phyloP scores from a whole-genome alignment of 106 monocot species.

The Allium cepa region DNA sequence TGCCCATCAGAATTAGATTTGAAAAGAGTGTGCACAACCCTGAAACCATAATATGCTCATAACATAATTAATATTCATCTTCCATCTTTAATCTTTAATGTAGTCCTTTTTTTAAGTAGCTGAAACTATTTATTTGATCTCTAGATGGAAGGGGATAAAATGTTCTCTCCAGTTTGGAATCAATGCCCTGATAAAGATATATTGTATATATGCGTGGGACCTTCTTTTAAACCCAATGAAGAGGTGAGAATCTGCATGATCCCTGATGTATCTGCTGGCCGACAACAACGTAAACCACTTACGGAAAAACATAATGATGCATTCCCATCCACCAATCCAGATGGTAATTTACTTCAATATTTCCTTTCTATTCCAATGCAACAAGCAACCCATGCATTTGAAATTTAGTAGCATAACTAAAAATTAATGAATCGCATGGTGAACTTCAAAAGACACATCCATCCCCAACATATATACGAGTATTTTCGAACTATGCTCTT shows the following conservation, averaged over 20 bases:
- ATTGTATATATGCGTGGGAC: conserved; percentile 3
- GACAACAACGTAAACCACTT: not conserved
- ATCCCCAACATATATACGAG: not conserved
- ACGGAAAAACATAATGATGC: not conserved
- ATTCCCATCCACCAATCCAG: conserved; percentile 5
- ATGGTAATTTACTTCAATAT: not conserved
- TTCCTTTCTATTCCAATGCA: no score
- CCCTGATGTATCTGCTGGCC: not conserved
- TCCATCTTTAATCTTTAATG: no score
- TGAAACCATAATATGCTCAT: no score
- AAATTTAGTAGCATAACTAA: no score
- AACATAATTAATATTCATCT: no score
- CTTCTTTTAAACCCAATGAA: conserved; percentile 1
- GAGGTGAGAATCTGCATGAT: not conserved
- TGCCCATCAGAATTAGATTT: no score
- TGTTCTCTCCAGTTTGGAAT: conserved; percentile 1
- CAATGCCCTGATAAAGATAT: not conserved
- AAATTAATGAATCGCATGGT: no score
- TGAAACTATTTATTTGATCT: not conserved
- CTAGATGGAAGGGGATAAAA: not conserved
- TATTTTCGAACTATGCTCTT: not conserved
- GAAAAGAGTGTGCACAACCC: no score
- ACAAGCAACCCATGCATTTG: no score
- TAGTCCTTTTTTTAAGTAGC: no score
- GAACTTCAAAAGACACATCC: no score